A percentile compares a stretch with the other conserved stretches of the same genome.
Conservation (phyloP, 257 asterid genomes). For the Eustoma russellianum region DNA sequence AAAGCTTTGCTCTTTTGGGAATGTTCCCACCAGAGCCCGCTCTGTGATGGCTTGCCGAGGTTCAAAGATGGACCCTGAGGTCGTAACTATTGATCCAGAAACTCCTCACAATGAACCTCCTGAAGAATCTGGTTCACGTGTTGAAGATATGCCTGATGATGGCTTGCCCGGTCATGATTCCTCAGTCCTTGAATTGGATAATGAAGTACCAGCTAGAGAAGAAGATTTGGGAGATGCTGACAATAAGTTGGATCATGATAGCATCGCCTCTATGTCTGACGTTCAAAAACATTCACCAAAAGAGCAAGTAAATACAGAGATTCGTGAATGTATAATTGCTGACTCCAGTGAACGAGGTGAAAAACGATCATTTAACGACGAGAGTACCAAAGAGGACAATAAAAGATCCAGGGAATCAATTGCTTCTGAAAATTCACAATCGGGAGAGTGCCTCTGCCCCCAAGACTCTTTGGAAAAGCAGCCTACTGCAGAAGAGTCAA, state of each 20-base stretch:
- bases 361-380: slow-evolving; percentile 42
- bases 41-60: slow-evolving; percentile 45
- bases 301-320: slow-evolving; percentile 24
- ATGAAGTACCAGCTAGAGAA: slow-evolving; percentile 20
- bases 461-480: slow-evolving; percentile 34
- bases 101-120: slow-evolving; percentile 22
- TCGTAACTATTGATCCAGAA: slow-evolving; percentile 25
- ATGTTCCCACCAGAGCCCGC: slow-evolving; percentile 64
- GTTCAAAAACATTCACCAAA: slow-evolving; percentile 23
- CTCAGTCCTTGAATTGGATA: slow-evolving; percentile 27
- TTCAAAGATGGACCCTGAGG: slow-evolving; percentile 31
- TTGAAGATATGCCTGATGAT: slow-evolving; percentile 30
- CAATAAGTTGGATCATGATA: slow-evolving; percentile 19
- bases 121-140: slow-evolving; percentile 31
- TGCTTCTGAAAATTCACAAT: slow-evolving; percentile 20
- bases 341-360: slow-evolving; percentile 40
- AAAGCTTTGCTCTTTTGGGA: slow-evolving; percentile 47
- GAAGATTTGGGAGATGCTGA: slow-evolving; percentile 21
- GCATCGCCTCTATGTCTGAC: slow-evolving; percentile 20
- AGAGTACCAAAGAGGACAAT: slow-evolving; percentile 31
- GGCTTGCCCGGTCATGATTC: slow-evolving; percentile 32
- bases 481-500: slow-evolving; percentile 32
- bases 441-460: slow-evolving; percentile 28
- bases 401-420: slow-evolving; percentile 47
- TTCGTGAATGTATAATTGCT: slow-evolving; percentile 34